Evolutionary conservation across 2,329 filamentous ascomycete species (phyloP).

Genomic region (Hypoxylon sp.): DNA sequence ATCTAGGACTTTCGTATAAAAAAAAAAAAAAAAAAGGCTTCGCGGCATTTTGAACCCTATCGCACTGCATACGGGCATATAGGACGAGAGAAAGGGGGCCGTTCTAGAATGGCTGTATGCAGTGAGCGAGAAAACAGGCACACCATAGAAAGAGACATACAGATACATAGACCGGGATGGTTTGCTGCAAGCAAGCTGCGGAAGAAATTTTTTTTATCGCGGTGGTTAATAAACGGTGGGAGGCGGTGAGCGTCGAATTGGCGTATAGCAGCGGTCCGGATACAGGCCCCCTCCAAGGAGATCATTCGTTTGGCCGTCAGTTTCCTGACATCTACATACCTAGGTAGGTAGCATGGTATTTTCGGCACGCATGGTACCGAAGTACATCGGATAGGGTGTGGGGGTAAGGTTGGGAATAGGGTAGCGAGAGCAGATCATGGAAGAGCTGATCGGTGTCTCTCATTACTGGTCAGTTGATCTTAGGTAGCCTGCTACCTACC

Average conservation of each 20-base stretch:
- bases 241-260: slow-evolving; percentile 42
- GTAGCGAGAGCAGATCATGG: background rate
- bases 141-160: background rate
- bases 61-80: slow-evolving; percentile 15
- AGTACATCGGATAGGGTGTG: slow-evolving; percentile 30
- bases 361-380: background rate
- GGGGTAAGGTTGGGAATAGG: slow-evolving; percentile 4
- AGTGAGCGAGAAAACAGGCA: slow-evolving; percentile 9
- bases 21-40: slow-evolving; percentile 4
- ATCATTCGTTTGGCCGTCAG: slow-evolving; percentile 41
- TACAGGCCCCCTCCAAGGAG: slow-evolving; percentile 20
- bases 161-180: slow-evolving; percentile 6
- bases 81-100: slow-evolving; percentile 13
- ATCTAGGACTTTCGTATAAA: background rate
- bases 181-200: slow-evolving; percentile 32
- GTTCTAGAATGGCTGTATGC: slow-evolving; percentile 18
- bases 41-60: slow-evolving; percentile 23
- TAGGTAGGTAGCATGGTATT: background rate
- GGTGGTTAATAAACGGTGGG: slow-evolving; percentile 18
- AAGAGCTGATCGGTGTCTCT: slow-evolving; percentile 35
- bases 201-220: slow-evolving; percentile 25
- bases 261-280: slow-evolving; percentile 30
- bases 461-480: slow-evolving; percentile 39
- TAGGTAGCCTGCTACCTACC: slow-evolving; percentile 8
- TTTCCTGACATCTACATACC: slow-evolving; percentile 8